Conservation (phyloP, 2,329 filamentous ascomycete species). For the Falciphora oryzae region DNA sequence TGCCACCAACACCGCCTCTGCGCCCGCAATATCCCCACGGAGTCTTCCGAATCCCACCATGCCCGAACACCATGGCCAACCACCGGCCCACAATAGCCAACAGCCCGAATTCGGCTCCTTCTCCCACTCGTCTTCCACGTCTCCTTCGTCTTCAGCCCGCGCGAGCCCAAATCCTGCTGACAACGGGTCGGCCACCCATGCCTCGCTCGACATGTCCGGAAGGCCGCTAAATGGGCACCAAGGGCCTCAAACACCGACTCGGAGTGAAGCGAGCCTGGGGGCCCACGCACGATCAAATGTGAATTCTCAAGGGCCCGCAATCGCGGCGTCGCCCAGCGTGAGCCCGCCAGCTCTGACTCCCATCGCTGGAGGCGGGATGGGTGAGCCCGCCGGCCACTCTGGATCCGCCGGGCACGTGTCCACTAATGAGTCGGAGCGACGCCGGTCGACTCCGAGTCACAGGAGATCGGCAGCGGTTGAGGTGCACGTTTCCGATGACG, state of each 20-base stretch:
- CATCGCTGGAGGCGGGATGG: not conserved
- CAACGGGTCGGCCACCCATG: not conserved
- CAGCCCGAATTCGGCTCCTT: not conserved
- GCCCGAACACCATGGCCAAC: not conserved
- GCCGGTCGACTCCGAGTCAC: constrained; percentile 7
- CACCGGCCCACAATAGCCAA: not conserved
- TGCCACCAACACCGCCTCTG: not conserved
- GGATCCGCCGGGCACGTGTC: no score
- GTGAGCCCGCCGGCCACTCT: not conserved
- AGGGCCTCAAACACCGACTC: not conserved
- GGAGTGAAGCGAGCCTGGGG: not conserved
- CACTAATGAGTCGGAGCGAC: not conserved
- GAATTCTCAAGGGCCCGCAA: not conserved
- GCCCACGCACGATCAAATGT: not conserved
- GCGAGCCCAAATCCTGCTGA: not conserved
- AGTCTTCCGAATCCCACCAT: not conserved
- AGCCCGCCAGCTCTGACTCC: not conserved
- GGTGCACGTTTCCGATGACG: constrained; percentile 6
- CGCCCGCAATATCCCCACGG: not conserved
- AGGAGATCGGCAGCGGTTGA: constrained; percentile 3
- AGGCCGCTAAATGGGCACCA: not conserved
- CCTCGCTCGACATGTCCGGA: not conserved
- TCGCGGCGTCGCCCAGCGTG: not conserved
- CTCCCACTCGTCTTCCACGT: not conserved
- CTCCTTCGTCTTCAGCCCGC: not conserved